These are phyloP conservation scores for Areca catechu DNA, from an alignment of 176 grass and related monocot genomes.

Conservation along the genomic window DNA sequence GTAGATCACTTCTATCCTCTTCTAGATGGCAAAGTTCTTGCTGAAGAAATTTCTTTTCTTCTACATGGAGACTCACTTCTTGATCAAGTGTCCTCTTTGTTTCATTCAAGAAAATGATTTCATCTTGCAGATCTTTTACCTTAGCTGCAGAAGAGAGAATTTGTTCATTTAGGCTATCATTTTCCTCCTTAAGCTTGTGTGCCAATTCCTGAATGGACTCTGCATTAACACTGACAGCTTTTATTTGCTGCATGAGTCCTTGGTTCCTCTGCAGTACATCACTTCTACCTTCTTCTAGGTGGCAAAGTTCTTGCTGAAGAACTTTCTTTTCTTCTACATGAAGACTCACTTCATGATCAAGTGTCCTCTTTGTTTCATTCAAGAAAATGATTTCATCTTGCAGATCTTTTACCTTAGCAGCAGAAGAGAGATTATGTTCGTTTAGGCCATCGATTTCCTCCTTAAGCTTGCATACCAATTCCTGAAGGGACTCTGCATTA, in stretches of 20 bases:
- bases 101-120: conserved; percentile 36
- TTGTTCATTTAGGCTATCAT: conserved; percentile 40
- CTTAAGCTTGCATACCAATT: not conserved
- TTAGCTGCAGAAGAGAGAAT: conserved; percentile 41
- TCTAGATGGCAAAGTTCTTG: not conserved
- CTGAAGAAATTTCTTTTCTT: no score
- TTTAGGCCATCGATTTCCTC: not conserved
- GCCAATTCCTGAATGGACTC: no score
- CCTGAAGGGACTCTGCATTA: not conserved
- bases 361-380: not conserved
- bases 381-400: not conserved
- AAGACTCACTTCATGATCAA: not conserved
- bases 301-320: conserved; percentile 1
- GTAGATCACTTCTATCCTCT: not conserved
- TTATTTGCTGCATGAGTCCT: no score
- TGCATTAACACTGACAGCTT: no score
- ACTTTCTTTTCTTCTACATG: conserved; percentile 1
- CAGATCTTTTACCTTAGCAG: not conserved
- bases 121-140: conserved; percentile 39
- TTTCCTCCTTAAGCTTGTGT: no score
- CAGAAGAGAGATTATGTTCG: not conserved
- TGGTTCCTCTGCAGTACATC: no score
- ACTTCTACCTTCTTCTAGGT: not conserved
- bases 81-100: conserved; percentile 45
- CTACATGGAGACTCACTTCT: conserved; percentile 5